These are phyloP conservation scores for Senecio squalidus DNA, from an alignment of 140 eudicot genomes.

Conservation along the genomic window DNA sequence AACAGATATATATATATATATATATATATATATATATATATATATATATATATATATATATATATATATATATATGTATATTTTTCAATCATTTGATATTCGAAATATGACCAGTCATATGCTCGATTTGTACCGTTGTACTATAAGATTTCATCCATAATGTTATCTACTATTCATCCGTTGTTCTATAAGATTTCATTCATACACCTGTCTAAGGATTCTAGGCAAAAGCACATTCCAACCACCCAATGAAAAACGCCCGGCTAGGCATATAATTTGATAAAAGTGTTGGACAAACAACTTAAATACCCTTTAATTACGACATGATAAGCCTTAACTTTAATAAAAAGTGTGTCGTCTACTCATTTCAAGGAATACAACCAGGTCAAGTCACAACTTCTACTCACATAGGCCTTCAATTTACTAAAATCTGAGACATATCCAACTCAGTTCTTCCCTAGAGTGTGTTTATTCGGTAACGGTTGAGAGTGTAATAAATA, in stretches of 20 bases:
- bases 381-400: slow-evolving; percentile 1
- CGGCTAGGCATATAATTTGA: no score
- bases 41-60: no score
- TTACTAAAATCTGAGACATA: neutral
- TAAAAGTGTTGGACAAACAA: neutral
- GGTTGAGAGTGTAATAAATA: neutral
- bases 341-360: neutral
- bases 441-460: slow-evolving; percentile 1
- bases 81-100: no score
- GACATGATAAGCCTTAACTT: neutral
- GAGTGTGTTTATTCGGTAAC: neutral
- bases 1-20: slow-evolving; percentile 1
- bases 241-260: no score
- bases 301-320: neutral
- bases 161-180: slow-evolving; percentile 7
- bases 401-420: neutral
- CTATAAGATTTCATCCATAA: neutral
- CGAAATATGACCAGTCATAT: neutral
- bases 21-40: no score
- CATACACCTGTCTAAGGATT: slow-evolving; percentile 1
- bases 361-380: slow-evolving; percentile 9
- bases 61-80: no score
- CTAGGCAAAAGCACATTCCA: slow-evolving; percentile 1
- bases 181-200: no score
- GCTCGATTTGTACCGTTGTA: slow-evolving; percentile 1